Conservation (phyloP, 2,329 filamentous ascomycete species). For the Aspergillus tanneri region DNA sequence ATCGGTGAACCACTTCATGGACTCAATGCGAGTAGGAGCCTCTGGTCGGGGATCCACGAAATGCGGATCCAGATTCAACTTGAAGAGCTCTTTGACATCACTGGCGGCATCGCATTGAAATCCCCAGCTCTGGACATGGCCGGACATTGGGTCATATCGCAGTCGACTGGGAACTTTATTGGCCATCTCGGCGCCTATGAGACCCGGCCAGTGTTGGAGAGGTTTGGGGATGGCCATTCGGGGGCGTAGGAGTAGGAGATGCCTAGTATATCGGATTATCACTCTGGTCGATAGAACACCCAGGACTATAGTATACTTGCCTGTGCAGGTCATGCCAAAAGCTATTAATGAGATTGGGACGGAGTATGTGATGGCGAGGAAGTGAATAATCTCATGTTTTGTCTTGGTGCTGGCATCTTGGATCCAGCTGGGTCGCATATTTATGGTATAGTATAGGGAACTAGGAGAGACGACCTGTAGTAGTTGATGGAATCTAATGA, state of each 20-base stretch:
- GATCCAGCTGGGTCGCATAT: neutral
- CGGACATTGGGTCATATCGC: neutral
- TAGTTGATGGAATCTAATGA: too few relatives aligned
- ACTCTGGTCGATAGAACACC: too few relatives aligned
- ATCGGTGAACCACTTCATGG: conserved; percentile 5
- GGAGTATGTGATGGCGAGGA: too few relatives aligned
- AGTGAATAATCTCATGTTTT: too few relatives aligned
- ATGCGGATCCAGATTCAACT: conserved; percentile 1
- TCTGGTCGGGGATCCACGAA: neutral
- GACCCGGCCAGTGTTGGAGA: conserved; percentile 3
- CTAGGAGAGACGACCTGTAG: too few relatives aligned
- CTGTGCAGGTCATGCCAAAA: conserved; percentile 7
- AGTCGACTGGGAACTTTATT: conserved; percentile 4
- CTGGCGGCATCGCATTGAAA: conserved; percentile 2
- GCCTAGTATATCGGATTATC: neutral
- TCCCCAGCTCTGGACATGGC: neutral
- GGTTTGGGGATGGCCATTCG: conserved; percentile 2
- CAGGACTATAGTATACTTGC: too few relatives aligned
- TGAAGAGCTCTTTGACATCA: conserved; percentile 1
- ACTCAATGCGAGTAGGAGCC: neutral
- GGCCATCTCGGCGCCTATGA: neutral
- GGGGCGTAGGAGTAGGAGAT: conserved; percentile 4
- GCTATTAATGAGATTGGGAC: too few relatives aligned
- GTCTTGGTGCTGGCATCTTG: neutral
- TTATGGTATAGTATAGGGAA: neutral